Base-by-base conservation (phyloP, 192 early-diverging fungal genomes). In the Polychytrium aggregatum region DNA sequence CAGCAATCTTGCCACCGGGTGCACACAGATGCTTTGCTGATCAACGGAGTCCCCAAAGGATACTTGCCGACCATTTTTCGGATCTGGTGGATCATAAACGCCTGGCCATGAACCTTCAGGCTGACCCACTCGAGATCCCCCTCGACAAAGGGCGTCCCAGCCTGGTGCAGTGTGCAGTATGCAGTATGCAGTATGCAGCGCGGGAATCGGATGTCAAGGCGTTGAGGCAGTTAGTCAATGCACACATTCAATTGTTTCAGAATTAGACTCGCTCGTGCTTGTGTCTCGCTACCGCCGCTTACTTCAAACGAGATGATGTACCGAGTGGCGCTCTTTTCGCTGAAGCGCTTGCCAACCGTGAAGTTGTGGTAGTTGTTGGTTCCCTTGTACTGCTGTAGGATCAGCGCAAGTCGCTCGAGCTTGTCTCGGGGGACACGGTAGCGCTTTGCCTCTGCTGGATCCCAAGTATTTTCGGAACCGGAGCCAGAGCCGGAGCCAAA, bases 11-110 rank as follows among this genome's bases (percentile, higher is more conserved):
- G n/a, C n/a, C n/a, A n/a, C n/a, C n/a, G n/a, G n/a, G n/a, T n/a
- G n/a, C n/a, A n/a, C n/a, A n/a, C n/a, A n/a, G n/a, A n/a, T n/a
- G n/a, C n/a, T n/a, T n/a, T n/a, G n/a, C n/a, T n/a, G n/a, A n/a
- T n/a, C n/a, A n/a, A n/a, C n/a, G n/a, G n/a, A n/a, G n/a, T n/a
- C n/a, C n/a, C n/a, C n/a, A n/a, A n/a, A n/a, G n/a, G n/a, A n/a
- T n/a, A 21, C 16, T 36, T 41, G 70, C 92, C 88, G 51, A 99
- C 87, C 96, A 99, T 99, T 58, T 97, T 97, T 31, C 96, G 84
- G 55, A 99, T 99, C 70, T 99, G 96, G 69, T 99, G 94, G 28
- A 99, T 70, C 92, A 99, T 97, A 52, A 99, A 99, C 34, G 86
- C 84, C 63, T 97, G 92, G 2, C 96, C 96, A 53, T 85, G 74